phyloP scores from a whole-genome alignment of 805 yeast genomes.

The Candida pseudofarinosa region DNA sequence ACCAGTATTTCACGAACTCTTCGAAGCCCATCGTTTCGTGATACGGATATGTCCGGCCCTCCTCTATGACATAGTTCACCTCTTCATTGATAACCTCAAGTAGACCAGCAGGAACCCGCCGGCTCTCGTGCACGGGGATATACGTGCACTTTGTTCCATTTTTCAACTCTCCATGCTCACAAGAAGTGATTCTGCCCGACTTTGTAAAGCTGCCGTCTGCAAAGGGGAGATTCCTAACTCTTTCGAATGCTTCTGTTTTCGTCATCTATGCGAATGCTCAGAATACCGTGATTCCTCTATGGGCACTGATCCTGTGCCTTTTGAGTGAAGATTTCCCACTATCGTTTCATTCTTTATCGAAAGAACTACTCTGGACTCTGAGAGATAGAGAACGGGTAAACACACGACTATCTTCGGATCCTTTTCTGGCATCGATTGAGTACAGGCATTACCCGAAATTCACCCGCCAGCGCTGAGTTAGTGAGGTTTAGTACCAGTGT shows the following conservation, averaged over 20 bases:
- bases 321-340: too few relatives aligned
- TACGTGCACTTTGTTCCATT: conserved; percentile 47
- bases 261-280: too few relatives aligned
- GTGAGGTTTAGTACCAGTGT: neutral
- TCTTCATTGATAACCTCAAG: conserved; percentile 43
- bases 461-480: neutral
- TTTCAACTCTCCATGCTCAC: conserved; percentile 40
- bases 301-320: too few relatives aligned
- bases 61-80: conserved; percentile 63
- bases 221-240: conserved; percentile 26
- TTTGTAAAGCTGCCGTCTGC: conserved; percentile 23
- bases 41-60: conserved; percentile 76
- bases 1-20: conserved; percentile 65
- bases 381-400: too few relatives aligned
- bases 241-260: conserved; percentile 6
- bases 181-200: conserved; percentile 30
- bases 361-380: too few relatives aligned
- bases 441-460: neutral
- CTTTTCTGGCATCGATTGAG: neutral
- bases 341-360: too few relatives aligned
- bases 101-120: conserved; percentile 49
- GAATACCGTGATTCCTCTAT: too few relatives aligned
- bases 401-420: neutral
- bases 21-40: conserved; percentile 34
- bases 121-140: conserved; percentile 50